Evolutionary conservation across 495 filamentous ascomycete genomes (phyloP), one percentile per base, ranked within the genome.

Genomic region (Annulohypoxylon maeteangense): DNA sequence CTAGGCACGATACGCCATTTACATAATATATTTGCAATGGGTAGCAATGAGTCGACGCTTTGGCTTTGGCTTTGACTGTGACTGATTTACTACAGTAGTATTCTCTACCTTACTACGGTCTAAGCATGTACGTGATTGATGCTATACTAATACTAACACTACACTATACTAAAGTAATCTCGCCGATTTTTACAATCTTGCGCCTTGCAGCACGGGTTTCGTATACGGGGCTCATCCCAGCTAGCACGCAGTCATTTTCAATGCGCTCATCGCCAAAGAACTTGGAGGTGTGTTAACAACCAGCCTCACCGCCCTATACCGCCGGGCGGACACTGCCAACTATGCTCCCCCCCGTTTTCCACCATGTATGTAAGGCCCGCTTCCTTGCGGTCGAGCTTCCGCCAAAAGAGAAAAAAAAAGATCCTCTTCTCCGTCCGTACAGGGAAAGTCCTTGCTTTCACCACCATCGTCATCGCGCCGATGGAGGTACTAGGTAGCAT

Each of bases 231-330:
- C 27, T n/a, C n/a, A 32, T 42, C 32, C 42, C 14, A 40, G 38
- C 42, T 45, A 34, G 42, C 23, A 61, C 47, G 23, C 12, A 25
- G 27, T 42, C 29, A 1, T n/a, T 23, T 57, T 50, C 32, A 45
- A 18, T 32, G 40, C 22, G 40, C 22, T 18, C 50, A 34, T 34
- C 47, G 48, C 16, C 14, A 64, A 36, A 57, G 40, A 62, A 62
- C 59, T 62, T 62, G 59, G 45, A 65, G 60, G 58, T 42, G 50
- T 56, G 14, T 62, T 36, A 27, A 27, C 32, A 27, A 34, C 18
- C 66, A 51, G 61, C 47, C 63, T 71, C 68, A 71, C 68, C 68
- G 68, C 68, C 62, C 68, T 71, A 56, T 66, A 44, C 45, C 48
- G n/a, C 55, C 56, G 50, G 48, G 53, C 36, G 23, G 55, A 20